Percentiles rank a stretch among this genome's conserved stretches.
phyloP scores from a whole-genome alignment of 805 yeast species.

The Lachancea cidri region DNA sequence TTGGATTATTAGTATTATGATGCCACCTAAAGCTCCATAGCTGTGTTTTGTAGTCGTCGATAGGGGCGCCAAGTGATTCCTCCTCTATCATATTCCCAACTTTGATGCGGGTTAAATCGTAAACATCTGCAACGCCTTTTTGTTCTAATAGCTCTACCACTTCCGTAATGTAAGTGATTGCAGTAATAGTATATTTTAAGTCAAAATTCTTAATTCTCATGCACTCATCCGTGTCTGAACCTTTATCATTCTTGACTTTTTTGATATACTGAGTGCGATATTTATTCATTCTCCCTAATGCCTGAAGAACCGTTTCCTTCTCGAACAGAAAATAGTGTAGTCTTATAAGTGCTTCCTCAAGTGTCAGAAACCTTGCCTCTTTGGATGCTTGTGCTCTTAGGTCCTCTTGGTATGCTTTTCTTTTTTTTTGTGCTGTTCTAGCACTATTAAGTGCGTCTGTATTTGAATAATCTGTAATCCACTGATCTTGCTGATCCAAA shows the following conservation, averaged over 20 bases:
- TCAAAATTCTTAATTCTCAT: not conserved
- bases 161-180: slow-evolving; percentile 40
- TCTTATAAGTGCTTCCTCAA: slow-evolving; percentile 33
- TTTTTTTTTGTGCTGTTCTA: slow-evolving; percentile 9
- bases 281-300: slow-evolving; percentile 37
- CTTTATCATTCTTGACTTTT: not conserved
- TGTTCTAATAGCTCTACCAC: slow-evolving; percentile 38
- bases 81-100: slow-evolving; percentile 26
- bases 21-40: slow-evolving; percentile 43
- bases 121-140: slow-evolving; percentile 37
- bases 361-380: slow-evolving; percentile 17
- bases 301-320: slow-evolving; percentile 45
- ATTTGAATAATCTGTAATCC: slow-evolving; percentile 23
- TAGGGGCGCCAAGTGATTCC: slow-evolving; percentile 22
- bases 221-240: not conserved
- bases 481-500: slow-evolving; percentile 16
- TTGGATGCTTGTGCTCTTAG: slow-evolving; percentile 16
- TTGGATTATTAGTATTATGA: slow-evolving; percentile 29
- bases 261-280: slow-evolving; percentile 15
- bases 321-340: slow-evolving; percentile 36
- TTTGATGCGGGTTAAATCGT: slow-evolving; percentile 42
- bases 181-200: slow-evolving; percentile 18
- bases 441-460: slow-evolving; percentile 13
- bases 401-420: slow-evolving; percentile 16
- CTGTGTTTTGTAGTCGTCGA: slow-evolving; percentile 19